Evolutionary conservation across 805 yeast genomes (phyloP), one percentile per base, ranked within the genome.

Genomic region (Yamadazyma philogaea): DNA sequence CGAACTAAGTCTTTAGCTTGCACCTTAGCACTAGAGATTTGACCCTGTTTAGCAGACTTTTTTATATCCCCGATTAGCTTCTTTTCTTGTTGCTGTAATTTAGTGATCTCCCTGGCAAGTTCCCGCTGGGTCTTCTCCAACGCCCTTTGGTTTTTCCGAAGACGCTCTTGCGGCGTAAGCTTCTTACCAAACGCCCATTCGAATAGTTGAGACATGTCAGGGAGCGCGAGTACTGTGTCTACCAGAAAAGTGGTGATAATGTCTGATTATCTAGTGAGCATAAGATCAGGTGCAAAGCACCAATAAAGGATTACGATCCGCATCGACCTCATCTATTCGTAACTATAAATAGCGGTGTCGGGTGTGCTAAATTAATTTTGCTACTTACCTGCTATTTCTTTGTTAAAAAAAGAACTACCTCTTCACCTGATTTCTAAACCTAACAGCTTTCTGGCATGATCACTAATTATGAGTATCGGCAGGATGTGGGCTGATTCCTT

Each of bases 121-220:
- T 93, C 99, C 38, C 99, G 74, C 63, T 89, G 97, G 0, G 98
- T 90, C 52, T 90, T 81, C 56, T 93, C 99, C 20, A 93, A 71
- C 5, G 96, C 95, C 43, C 99, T 71, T 70, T 95, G 99, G 65
- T 93, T 95, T 81, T 81, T 91, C 49, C 97, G 81, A 60, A 93
- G 78, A 61, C 89, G 77, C 66, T 93, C 99, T 60, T 90, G 97
- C 8, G 99, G 98, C 37, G 98, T 88, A 49, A 85, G 68, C 59
- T 84, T 79, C 74, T 88, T 87, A 7, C 99, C 99, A 67, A 93
- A 93, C 20, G 87, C 88, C 98, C 98, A 93, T 57, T 90, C 95
- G 51, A 93, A 78, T 34, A 67, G 34, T 40, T 52, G 65, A 18
- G 64, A 51, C 66, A 61, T 61, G 35, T 27, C 14, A 19, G 24